These are phyloP conservation scores for Termitomyces sp. DNA, from an alignment of 768 basidiomycete genomes.

Conservation along the genomic window DNA sequence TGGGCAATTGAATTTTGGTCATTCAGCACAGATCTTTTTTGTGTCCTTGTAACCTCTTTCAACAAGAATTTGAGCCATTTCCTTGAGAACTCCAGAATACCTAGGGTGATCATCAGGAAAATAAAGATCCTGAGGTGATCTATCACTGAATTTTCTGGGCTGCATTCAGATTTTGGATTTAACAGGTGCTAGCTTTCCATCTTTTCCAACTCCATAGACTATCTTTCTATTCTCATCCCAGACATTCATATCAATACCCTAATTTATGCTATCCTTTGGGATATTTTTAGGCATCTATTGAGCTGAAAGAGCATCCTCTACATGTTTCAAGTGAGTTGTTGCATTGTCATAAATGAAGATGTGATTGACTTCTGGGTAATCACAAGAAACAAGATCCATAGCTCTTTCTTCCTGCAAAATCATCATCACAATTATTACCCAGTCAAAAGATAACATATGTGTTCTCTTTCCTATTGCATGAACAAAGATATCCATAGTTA, in stretches of 20 bases:
- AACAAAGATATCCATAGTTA: constrained; percentile 23
- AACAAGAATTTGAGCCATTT: constrained; percentile 28
- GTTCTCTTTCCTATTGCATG: constrained; percentile 14
- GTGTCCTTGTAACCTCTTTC: constrained; percentile 20
- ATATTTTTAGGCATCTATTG: constrained; percentile 21
- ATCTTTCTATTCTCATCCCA: constrained; percentile 14
- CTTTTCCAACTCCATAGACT: constrained; percentile 18
- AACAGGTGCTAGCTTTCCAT: constrained; percentile 5
- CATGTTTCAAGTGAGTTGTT: constrained; percentile 20
- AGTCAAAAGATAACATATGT: constrained; percentile 17
- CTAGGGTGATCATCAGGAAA: constrained; percentile 20
- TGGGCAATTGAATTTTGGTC: constrained; percentile 12
- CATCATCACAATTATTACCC: constrained; percentile 19
- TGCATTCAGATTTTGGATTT: constrained; percentile 28
- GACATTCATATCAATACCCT: background rate
- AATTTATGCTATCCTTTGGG: constrained; percentile 4
- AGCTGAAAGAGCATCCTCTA: constrained; percentile 20
- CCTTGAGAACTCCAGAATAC: constrained; percentile 27
- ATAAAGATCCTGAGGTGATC: constrained; percentile 23
- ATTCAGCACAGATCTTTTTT: constrained; percentile 20
- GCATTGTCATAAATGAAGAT: constrained; percentile 21
- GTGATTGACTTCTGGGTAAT: constrained; percentile 19
- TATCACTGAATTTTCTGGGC: constrained; percentile 18
- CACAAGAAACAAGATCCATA: constrained; percentile 18
- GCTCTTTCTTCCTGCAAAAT: constrained; percentile 19